Conservation (phyloP, 208 protist genomes). For the Novymonas esmeraldas region DNA sequence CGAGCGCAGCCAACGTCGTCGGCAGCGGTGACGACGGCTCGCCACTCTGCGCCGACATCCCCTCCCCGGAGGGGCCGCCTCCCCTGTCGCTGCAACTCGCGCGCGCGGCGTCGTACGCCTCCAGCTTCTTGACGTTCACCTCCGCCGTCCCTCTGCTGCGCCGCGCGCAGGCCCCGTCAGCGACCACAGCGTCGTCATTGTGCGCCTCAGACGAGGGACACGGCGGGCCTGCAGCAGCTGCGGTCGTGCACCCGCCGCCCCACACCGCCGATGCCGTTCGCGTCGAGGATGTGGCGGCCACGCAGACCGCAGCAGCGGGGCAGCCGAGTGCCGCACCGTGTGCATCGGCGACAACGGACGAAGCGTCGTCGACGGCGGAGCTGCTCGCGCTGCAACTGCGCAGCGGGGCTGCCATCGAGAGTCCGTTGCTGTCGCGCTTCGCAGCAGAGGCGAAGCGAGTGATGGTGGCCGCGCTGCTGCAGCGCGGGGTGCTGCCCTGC, state of each 20-base stretch:
- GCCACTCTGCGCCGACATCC: not conserved
- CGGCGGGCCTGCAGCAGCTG: no score
- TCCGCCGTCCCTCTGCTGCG: not conserved
- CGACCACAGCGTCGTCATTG: no score
- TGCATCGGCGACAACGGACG: not conserved
- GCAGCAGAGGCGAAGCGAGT: slow-evolving; percentile 27
- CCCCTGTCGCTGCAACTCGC: not conserved
- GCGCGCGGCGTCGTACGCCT: not conserved
- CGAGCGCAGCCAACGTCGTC: not conserved
- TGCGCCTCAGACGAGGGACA: no score
- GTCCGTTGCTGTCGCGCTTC: slow-evolving; percentile 30
- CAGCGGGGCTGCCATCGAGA: slow-evolving; percentile 22
- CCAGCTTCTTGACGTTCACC: slow-evolving; percentile 19
- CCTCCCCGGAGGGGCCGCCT: not conserved
- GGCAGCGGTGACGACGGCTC: not conserved
- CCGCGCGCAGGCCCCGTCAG: not conserved
- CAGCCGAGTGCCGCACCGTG: not conserved
- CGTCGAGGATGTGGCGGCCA: no score
- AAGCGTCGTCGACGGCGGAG: not conserved
- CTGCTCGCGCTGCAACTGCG: slow-evolving; percentile 9
- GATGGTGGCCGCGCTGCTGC: slow-evolving; percentile 24
- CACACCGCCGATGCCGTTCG: no score
- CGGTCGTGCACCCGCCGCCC: no score
- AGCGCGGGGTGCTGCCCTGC: slow-evolving; percentile 30
- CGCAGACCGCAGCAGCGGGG: not conserved